Evolutionary conservation across 108 stramenopile genomes (phyloP), one percentile per base, ranked within the genome.

Genomic region (Stephanodiscus minutulus): DNA sequence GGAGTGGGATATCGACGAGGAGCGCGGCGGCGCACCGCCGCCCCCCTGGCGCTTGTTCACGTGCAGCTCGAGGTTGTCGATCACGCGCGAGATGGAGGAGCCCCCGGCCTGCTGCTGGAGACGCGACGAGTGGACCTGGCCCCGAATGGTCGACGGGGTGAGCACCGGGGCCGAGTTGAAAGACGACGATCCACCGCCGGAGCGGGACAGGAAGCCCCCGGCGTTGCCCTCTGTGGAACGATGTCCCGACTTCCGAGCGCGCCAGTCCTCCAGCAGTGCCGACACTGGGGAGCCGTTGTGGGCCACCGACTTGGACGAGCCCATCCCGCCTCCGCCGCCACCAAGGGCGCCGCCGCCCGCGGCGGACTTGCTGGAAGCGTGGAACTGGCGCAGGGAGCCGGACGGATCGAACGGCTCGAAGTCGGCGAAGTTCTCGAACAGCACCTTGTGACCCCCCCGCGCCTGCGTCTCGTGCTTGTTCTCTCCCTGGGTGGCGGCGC

Each of bases 91-190:
- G n/a, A 93, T 87, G n/a, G 88, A 86, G n/a, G 86, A 79, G 3
- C 53, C 39, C 57, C 20, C 33, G 46, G 43, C n/a, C n/a, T n/a
- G n/a, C 29, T 52, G 60, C 21, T 50, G 55, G 36, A 25, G 50
- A 11, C 60, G 66, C 21, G 66, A 21, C 61, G 72, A 36, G 55
- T 79, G 70, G 53, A 82, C 82, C 47, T 83, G 82, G 52, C 85
- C 76, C 46, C 89, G 85, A 48, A 87, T 62, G 50, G 77, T 87
- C 5, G 86, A 75, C 0, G 90, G 64, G 0, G 87, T 82, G 37
- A 89, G 83, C 18, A 82, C 87, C 0, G 93, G 93, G 18, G 93
- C 93, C 29, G 90, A 91, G 52, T 90, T 94, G 70, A 94, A 85
- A 22, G 88, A 88, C 11, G 74, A 72, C 20, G 71, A 62, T 36